Percentiles rank a stretch among this genome's conserved stretches.
These are phyloP conservation scores for Oryza meridionalis DNA, from an alignment of 176 grass and related monocot species.

Conservation along the genomic window DNA sequence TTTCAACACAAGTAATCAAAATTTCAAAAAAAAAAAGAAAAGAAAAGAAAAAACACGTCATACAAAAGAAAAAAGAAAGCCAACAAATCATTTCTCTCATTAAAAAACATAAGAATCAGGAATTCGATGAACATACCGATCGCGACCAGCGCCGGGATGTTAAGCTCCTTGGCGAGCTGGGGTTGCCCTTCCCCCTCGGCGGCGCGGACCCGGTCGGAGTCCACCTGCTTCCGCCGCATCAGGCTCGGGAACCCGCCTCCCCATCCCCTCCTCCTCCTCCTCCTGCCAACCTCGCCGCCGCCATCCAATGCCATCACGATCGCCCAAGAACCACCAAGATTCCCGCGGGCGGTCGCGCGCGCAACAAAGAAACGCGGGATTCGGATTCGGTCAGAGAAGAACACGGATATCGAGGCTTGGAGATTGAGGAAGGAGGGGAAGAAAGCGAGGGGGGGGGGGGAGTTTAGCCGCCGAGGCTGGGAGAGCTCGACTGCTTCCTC, in stretches of 20 bases:
- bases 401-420: conserved; percentile 10
- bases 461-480: background rate
- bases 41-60: background rate
- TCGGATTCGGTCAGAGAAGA: conserved; percentile 39
- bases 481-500: conserved; percentile 30
- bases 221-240: conserved; percentile 92
- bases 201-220: conserved; percentile 66
- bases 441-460: conserved; percentile 40
- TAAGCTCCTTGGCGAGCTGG: conserved; percentile 88
- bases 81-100: background rate
- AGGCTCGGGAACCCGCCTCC: conserved; percentile 49
- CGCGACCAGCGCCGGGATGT: conserved; percentile 62
- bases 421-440: background rate
- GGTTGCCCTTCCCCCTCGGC: conserved; percentile 39
- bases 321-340: background rate
- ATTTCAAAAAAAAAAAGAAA: background rate
- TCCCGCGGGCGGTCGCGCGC: too few species aligned
- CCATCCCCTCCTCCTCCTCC: conserved; percentile 42
- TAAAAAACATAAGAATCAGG: background rate
- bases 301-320: conserved; percentile 55
- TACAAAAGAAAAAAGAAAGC: background rate
- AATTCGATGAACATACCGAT: conserved; percentile 58
- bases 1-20: background rate
- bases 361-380: conserved; percentile 7
- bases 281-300: conserved; percentile 19